These are phyloP conservation scores for Umbelopsis sp. DNA, from an alignment of 192 early-diverging fungal genomes.

Conservation along the genomic window DNA sequence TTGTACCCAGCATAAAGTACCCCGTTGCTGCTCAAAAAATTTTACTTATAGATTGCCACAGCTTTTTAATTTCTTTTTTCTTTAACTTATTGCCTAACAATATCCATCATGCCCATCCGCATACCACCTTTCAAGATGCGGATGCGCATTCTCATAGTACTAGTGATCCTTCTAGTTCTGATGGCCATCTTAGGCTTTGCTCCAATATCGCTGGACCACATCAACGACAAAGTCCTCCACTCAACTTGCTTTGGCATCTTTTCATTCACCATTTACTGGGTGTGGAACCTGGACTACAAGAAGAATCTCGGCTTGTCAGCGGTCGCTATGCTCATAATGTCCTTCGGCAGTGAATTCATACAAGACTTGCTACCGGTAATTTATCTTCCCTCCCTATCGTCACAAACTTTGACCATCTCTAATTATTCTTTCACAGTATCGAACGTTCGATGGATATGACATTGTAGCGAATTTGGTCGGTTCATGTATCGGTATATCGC, in stretches of 20 bases:
- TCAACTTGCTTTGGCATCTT: constrained; percentile 32
- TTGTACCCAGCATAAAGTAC: too few relatives aligned
- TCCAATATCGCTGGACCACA: constrained; percentile 28
- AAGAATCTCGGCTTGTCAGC: constrained; percentile 29
- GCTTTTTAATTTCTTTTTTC: too few relatives aligned
- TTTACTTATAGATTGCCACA: too few relatives aligned
- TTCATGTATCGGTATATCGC: constrained; percentile 21
- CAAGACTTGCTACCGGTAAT: constrained; percentile 41
- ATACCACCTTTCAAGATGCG: constrained; percentile 29
- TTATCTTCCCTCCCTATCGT: neutral
- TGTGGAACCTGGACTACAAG: constrained; percentile 37
- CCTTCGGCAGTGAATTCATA: constrained; percentile 37
- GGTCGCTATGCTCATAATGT: constrained; percentile 14
- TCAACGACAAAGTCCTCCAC: constrained; percentile 45
- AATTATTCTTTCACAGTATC: constrained; percentile 27
- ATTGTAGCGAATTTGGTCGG: constrained; percentile 38
- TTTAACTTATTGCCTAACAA: too few relatives aligned
- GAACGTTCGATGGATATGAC: constrained; percentile 39
- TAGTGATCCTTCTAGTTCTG: constrained; percentile 27
- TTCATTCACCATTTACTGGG: constrained; percentile 26
- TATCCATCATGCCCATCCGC: neutral
- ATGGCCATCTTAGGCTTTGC: constrained; percentile 41
- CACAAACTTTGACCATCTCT: neutral
- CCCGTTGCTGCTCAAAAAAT: too few relatives aligned
- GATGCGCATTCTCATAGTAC: constrained; percentile 24